Conservation (phyloP, 1,284 basidiomycete species). For the Bjerkandera adusta region DNA sequence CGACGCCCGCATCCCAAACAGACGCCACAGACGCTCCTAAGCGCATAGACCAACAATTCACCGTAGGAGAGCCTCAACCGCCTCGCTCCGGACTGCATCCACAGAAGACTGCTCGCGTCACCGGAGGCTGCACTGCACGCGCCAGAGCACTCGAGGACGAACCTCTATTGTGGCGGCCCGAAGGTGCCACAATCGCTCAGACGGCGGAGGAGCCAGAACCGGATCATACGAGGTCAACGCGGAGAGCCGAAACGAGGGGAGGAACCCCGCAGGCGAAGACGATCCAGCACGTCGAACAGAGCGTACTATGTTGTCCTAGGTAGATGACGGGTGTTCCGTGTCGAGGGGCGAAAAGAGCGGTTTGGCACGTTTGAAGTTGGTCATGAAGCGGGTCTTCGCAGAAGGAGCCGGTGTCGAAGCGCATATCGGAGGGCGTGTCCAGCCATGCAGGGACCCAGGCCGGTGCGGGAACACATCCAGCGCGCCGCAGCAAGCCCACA, state of each 20-base stretch:
- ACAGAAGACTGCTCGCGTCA: neutral
- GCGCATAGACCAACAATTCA: slow-evolving; percentile 4
- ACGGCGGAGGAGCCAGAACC: slow-evolving; percentile 22
- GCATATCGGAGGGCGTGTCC: slow-evolving; percentile 12
- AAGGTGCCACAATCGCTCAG: slow-evolving; percentile 24
- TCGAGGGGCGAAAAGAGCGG: slow-evolving; percentile 1
- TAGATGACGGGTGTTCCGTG: neutral
- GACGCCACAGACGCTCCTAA: neutral
- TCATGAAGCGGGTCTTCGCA: slow-evolving; percentile 2
- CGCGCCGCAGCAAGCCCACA: slow-evolving; percentile 20
- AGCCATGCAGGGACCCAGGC: slow-evolving; percentile 13
- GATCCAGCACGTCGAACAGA: neutral
- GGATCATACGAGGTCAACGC: neutral
- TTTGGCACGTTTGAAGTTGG: neutral
- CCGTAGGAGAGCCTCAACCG: slow-evolving; percentile 4
- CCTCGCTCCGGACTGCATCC: neutral
- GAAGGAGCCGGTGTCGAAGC: slow-evolving; percentile 3
- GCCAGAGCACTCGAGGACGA: slow-evolving; percentile 14
- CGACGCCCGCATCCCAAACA: slow-evolving; percentile 3
- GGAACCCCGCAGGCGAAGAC: slow-evolving; percentile 12
- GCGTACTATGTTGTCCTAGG: neutral
- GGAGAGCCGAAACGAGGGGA: slow-evolving; percentile 9
- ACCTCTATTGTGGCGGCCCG: slow-evolving; percentile 21
- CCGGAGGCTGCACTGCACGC: neutral
- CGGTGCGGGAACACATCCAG: slow-evolving; percentile 23